A percentile compares a stretch with the other conserved stretches of the same genome.
Conservation (phyloP, 352 stramenopile genomes). For the Phytophthora meadii region DNA sequence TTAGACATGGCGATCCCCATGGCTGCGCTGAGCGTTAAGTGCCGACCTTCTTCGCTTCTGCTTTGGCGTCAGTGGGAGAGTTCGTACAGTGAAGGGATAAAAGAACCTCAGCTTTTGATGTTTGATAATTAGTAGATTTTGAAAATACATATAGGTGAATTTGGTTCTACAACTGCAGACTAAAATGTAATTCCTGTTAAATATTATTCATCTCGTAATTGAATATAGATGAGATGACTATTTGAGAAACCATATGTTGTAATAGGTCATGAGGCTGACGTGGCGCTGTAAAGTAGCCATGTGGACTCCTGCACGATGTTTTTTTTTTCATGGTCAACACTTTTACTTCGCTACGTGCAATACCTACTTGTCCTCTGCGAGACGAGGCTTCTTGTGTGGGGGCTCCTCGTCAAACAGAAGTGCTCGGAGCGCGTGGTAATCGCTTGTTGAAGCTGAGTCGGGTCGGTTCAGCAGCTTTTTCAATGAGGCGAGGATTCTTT, state of each 20-base stretch:
- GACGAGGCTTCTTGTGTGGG: slow-evolving; percentile 63
- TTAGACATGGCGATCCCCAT: slow-evolving; percentile 99
- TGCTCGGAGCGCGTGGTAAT: slow-evolving; percentile 39
- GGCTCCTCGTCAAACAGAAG: slow-evolving; percentile 45
- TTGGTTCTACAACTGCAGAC: too few relatives aligned
- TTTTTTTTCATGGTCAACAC: neutral
- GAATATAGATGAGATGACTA: too few relatives aligned
- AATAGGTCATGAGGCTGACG: slow-evolving; percentile 7
- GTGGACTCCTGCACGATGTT: slow-evolving; percentile 2
- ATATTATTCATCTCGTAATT: too few relatives aligned
- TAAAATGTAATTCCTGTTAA: too few relatives aligned
- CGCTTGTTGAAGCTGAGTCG: slow-evolving; percentile 13
- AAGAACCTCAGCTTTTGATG: too few relatives aligned
- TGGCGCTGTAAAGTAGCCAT: slow-evolving; percentile 7
- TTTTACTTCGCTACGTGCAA: slow-evolving; percentile 13
- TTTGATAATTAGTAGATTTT: too few relatives aligned
- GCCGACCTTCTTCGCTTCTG: slow-evolving; percentile 25
- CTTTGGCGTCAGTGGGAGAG: slow-evolving; percentile 27
- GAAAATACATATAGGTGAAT: too few relatives aligned
- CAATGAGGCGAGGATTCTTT: slow-evolving; percentile 43
- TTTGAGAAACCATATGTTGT: too few relatives aligned
- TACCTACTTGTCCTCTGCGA: slow-evolving; percentile 37
- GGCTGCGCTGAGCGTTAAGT: slow-evolving; percentile 1
- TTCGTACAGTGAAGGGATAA: too few relatives aligned
- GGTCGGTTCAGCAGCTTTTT: slow-evolving; percentile 45